These are phyloP conservation scores for Nepenthes mirabilis DNA, from an alignment of 148 eudicot genomes.

Conservation along the genomic window DNA sequence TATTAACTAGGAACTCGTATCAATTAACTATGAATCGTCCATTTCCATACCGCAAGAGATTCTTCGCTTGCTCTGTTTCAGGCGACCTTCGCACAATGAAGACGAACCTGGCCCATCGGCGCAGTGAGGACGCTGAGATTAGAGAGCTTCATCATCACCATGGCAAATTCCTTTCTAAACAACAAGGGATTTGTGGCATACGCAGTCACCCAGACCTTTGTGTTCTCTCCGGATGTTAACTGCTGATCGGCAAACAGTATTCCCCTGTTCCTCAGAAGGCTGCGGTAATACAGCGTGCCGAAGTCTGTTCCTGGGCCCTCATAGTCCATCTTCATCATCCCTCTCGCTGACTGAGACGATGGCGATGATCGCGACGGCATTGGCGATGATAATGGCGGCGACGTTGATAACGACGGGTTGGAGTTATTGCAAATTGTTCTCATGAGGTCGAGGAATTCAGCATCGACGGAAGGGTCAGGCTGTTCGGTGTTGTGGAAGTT, in stretches of 20 bases:
- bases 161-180: constrained; percentile 37
- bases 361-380: constrained; percentile 1
- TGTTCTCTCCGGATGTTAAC: constrained; percentile 40
- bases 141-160: constrained; percentile 53
- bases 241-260: constrained; percentile 49
- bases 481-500: constrained; percentile 16
- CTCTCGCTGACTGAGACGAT: constrained; percentile 4
- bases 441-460: constrained; percentile 21
- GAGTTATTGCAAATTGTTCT: constrained; percentile 28
- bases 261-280: constrained; percentile 39
- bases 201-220: constrained; percentile 39
- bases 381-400: constrained; percentile 7
- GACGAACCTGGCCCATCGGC: constrained; percentile 34
- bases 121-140: constrained; percentile 26
- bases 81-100: constrained; percentile 26
- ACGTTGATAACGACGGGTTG: constrained; percentile 6
- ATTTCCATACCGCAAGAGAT: too few relatives aligned
- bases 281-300: constrained; percentile 39
- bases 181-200: constrained; percentile 40
- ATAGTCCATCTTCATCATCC: constrained; percentile 34
- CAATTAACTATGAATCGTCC: too few relatives aligned
- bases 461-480: constrained; percentile 28
- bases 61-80: not conserved
- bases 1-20: too few relatives aligned
- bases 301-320: constrained; percentile 32